Percentiles rank a stretch among this genome's conserved stretches.
Evolutionary conservation across 1,284 basidiomycete species (phyloP).

Genomic region (Apiotrichum domesticum): DNA sequence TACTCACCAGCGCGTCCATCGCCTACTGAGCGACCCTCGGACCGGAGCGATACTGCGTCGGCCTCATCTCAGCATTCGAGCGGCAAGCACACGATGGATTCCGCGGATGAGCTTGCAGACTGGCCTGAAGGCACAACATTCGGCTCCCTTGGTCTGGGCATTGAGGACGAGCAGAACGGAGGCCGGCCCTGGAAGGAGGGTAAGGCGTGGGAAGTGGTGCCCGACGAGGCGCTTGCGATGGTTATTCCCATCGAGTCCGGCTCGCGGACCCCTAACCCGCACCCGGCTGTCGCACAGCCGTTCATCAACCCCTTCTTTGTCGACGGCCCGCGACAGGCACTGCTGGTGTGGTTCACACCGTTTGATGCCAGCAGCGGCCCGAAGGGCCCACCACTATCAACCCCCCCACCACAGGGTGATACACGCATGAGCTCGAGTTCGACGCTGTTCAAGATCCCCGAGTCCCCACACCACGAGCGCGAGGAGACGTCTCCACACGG

Average conservation of each 20-base stretch:
- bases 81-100: conserved; percentile 5
- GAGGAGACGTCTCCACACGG: neutral
- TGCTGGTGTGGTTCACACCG: conserved; percentile 46
- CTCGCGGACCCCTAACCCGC: neutral
- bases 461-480: conserved; percentile 13
- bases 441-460: conserved; percentile 16
- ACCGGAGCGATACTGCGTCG: conserved; percentile 16
- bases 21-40: conserved; percentile 1
- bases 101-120: conserved; percentile 8
- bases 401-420: neutral
- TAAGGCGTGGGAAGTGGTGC: conserved; percentile 42
- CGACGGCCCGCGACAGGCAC: conserved; percentile 26
- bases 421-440: conserved; percentile 2
- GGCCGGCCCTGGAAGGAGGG: conserved; percentile 32
- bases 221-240: conserved; percentile 46
- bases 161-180: conserved; percentile 23
- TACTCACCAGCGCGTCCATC: neutral
- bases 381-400: neutral
- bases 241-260: conserved; percentile 35
- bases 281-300: neutral
- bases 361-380: conserved; percentile 27
- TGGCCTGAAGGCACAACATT: conserved; percentile 13
- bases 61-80: conserved; percentile 15
- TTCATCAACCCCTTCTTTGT: conserved; percentile 25
- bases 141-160: conserved; percentile 18